Base-by-base conservation (phyloP, 148 eudicot species). In the Silene conica region DNA sequence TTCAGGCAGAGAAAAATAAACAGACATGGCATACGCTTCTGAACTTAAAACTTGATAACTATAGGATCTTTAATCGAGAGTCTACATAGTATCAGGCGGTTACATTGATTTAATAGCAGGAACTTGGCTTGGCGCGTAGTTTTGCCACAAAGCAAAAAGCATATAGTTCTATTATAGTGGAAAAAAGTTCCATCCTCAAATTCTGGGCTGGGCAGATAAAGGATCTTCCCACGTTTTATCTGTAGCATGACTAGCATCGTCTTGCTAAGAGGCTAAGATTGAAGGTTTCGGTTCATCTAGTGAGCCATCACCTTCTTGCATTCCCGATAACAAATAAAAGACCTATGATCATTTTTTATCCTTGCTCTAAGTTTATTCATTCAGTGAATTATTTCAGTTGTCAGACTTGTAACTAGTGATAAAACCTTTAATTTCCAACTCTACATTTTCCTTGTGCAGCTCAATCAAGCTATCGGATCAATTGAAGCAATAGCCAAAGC, bases 401-500 rank as follows among this genome's bases (percentile, higher is more conserved):
- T 69, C 3, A 22, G 34, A 26, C 28, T 13, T 46, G 1, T 69
- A 12, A 22, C 10, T 3, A 14, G 12, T 48, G 58, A 48, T 69
- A 11, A 69, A 67, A 12, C 71, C 46, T 45, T 20, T 9, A 20
- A 64, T 46, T 12, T 46, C 1, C 2, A 26, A 26, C 50, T 8
- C 10, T 46, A 26, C 16, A 22, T 69, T 0, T 70, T 26, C 28
- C 38, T n/a, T 63, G n/a, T 41, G 72, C 92, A 95, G 99, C 96
- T 95, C 45, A 77, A 72, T 81, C 97, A 90, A 81, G 88, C 90
- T 65, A 82, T 95, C 57, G 97, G 99, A 50, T 95, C 99, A 21
- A 86, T 95, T 70, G 97, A 92, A 90, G 94, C 87, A 79, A 89
- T 92, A 77, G 94, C 99, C 48, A 92, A 89, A 79, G 88, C 94